Base-by-base conservation (phyloP, 1,139 yeast species). In the Yamadazyma friedrichii region DNA sequence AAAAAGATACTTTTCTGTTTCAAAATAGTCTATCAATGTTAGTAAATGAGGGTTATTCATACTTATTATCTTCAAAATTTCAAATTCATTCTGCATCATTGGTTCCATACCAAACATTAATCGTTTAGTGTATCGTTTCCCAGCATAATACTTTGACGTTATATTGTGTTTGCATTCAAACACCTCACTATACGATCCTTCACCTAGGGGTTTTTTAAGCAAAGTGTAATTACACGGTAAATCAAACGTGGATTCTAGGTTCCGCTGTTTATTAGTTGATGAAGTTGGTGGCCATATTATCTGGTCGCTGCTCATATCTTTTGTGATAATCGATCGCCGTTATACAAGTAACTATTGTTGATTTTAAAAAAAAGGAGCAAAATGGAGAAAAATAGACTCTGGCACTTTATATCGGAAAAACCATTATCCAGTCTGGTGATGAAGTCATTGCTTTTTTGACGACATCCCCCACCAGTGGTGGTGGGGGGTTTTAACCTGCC, bases 21-120 rank as follows among this genome's bases (percentile, higher is more conserved):
- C 89, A 56, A 84, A 84, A 56, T 77, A 82, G 58, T 85, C 93
- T 11, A 80, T 71, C 41, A 85, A 62, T 28, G 83, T 82, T 42
- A 85, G 63, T 17, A 84, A 73, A 46, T 67, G 61, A 2, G 60
- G 54, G 54, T 82, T 84, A n/a, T 56, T 52, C 49, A 56, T 53
- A 39, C 64, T 79, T 58, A 63, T 74, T 67, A 69, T 64, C 43
- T 75, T 68, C 27, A 81, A 67, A 2, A 79, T 76, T 8, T 68
- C 62, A 48, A 81, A 76, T 57, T 81, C 87, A 51, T 77, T 78
- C 41, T 76, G 76, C 26, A 81, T 54, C 67, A 57, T 56, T 16
- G 41, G 46, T 46, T 57, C 74, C 37, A 64, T 46, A 1, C 74
- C 75, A 46, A 58, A 67, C 12, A 68, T 55, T 22, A 64, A 52